These are phyloP conservation scores for Neocallimastix lanati DNA, from an alignment of 192 early-diverging fungal species.

Conservation along the genomic window DNA sequence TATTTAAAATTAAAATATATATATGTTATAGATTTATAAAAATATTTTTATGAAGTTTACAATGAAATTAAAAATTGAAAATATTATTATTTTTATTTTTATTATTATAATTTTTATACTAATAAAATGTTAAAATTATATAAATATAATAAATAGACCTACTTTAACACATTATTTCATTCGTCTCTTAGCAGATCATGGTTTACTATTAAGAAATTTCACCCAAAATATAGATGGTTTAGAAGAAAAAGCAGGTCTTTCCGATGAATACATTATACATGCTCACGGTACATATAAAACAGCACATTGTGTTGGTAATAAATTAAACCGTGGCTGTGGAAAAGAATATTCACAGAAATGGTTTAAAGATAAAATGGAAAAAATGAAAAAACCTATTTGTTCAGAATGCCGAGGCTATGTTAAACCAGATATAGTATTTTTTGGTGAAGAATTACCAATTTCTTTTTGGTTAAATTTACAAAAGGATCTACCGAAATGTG, in stretches of 20 bases:
- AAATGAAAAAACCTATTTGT: constrained; percentile 50
- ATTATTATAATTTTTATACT: too few relatives aligned
- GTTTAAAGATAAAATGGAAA: constrained; percentile 28
- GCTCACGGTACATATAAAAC: constrained; percentile 86
- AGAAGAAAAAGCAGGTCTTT: constrained; percentile 67
- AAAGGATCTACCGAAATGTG: constrained; percentile 52
- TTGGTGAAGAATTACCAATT: constrained; percentile 70
- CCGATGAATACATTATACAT: constrained; percentile 53
- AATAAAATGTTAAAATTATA: too few relatives aligned
- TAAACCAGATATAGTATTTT: constrained; percentile 94
- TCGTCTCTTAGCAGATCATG: constrained; percentile 46
- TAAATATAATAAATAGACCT: too few relatives aligned
- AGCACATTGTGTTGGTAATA: constrained; percentile 56
- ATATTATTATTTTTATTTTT: too few relatives aligned
- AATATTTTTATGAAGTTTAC: too few relatives aligned
- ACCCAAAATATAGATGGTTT: constrained; percentile 93
- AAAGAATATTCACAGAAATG: constrained; percentile 11
- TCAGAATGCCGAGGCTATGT: constrained; percentile 42
- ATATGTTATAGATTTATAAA: too few relatives aligned
- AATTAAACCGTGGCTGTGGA: constrained; percentile 6
- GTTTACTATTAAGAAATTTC: constrained; percentile 59
- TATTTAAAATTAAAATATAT: too few relatives aligned
- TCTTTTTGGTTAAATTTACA: not conserved
- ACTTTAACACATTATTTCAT: constrained; percentile 81
- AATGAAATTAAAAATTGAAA: too few relatives aligned